phyloP scores from a whole-genome alignment of 345 rosid genomes.

The Salix suchowensis region DNA sequence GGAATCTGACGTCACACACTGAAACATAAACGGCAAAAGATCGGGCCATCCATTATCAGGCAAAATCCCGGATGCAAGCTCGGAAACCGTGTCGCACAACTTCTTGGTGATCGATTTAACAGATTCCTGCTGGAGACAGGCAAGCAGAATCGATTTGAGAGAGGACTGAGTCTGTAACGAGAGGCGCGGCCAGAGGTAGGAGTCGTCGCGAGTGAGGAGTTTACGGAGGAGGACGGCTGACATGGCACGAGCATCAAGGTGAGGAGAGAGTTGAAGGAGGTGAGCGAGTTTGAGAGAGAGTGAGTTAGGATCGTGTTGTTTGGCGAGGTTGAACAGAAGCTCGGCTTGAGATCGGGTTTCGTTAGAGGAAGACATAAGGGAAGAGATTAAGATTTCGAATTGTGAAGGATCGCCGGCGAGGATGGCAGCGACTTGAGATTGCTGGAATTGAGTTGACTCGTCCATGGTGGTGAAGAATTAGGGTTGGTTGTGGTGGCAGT shows the following conservation, averaged over 20 bases:
- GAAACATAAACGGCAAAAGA: constrained; percentile 87
- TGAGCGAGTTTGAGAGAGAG: constrained; percentile 80
- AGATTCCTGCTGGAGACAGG: constrained; percentile 75
- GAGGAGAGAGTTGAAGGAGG: constrained; percentile 70
- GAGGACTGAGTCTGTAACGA: constrained; percentile 66
- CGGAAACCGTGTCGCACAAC: constrained; percentile 90
- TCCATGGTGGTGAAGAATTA: constrained; percentile 44
- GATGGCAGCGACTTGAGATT: constrained; percentile 71
- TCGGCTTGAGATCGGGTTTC: constrained; percentile 93
- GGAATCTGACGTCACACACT: constrained; percentile 78
- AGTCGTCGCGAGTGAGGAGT: constrained; percentile 81
- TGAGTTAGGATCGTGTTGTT: constrained; percentile 79
- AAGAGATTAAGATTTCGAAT: constrained; percentile 77
- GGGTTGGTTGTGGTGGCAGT: constrained; percentile 7
- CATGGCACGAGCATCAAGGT: constrained; percentile 85
- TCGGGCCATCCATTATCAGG: constrained; percentile 96
- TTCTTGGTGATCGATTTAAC: constrained; percentile 76
- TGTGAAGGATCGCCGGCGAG: constrained; percentile 81
- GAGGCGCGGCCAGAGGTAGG: constrained; percentile 86
- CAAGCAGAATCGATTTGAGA: constrained; percentile 64
- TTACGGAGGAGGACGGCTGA: constrained; percentile 91
- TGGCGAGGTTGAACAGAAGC: constrained; percentile 76
- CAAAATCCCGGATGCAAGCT: constrained; percentile 81
- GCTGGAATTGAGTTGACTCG: constrained; percentile 68
- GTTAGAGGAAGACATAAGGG: constrained; percentile 91